phyloP scores from a whole-genome alignment of 2,329 filamentous ascomycete genomes.

The Aspergillus fructus region DNA sequence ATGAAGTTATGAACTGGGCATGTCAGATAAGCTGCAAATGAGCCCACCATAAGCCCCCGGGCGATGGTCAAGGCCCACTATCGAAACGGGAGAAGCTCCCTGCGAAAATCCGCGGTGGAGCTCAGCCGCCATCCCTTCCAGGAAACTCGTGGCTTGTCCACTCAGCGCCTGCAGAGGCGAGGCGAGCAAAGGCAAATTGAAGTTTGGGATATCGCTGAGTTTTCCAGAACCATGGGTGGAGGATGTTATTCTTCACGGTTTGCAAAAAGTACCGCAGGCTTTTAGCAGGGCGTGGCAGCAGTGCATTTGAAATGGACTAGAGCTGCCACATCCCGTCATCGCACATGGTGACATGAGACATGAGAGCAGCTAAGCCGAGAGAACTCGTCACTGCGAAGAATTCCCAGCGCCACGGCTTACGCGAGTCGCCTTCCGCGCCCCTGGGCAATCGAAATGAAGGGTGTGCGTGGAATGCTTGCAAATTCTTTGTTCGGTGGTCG shows the following conservation, averaged over 20 bases:
- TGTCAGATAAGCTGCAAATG: conserved; percentile 8
- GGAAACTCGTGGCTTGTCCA: too few relatives aligned
- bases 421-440: background rate
- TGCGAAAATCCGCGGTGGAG: conserved; percentile 34
- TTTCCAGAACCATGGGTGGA: background rate
- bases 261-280: background rate
- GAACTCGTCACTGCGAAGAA: too few relatives aligned
- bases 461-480: conserved; percentile 10
- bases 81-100: conserved; percentile 40
- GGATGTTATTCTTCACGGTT: background rate
- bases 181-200: background rate
- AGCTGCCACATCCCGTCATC: conserved; percentile 12
- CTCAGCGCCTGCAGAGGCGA: background rate
- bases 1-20: background rate
- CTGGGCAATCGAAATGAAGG: conserved; percentile 5
- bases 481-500: background rate
- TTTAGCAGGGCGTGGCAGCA: conserved; percentile 21
- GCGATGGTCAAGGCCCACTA: conserved; percentile 32
- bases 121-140: conserved; percentile 19
- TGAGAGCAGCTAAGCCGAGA: too few relatives aligned
- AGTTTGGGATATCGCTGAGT: background rate
- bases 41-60: conserved; percentile 11
- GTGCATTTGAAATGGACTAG: conserved; percentile 8
- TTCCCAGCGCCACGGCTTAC: background rate
- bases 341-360: background rate